Conservation (phyloP, 2,329 filamentous ascomycete genomes). For the Nemania bipapillata region DNA sequence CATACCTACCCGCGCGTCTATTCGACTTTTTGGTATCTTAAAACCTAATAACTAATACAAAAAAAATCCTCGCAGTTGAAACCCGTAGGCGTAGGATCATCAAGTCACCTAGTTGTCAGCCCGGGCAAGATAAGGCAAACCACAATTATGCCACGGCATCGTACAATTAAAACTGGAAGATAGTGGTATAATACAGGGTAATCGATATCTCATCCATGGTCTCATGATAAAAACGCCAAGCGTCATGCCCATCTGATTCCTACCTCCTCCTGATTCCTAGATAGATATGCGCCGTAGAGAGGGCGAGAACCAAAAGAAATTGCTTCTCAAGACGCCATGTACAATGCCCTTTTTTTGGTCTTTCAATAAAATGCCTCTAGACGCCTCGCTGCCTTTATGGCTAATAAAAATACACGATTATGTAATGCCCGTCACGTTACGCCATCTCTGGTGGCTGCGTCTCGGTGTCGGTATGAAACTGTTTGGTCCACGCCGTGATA, state of each 20-base stretch:
- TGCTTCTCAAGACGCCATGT: background rate
- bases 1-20: too few relatives aligned
- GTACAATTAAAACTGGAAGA: background rate
- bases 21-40: too few relatives aligned
- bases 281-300: slow-evolving; percentile 1
- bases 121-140: background rate
- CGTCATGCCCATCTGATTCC: background rate
- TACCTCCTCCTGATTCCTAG: background rate
- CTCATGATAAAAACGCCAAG: background rate
- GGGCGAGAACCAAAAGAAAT: background rate
- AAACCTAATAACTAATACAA: too few relatives aligned
- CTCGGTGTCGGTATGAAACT: background rate
- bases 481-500: slow-evolving; percentile 9
- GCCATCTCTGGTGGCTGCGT: background rate
- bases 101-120: background rate
- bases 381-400: slow-evolving; percentile 29
- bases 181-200: background rate
- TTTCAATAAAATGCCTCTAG: background rate
- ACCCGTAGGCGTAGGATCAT: too few relatives aligned
- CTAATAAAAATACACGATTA: slow-evolving; percentile 12
- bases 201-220: background rate
- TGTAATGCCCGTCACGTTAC: slow-evolving; percentile 6
- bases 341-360: background rate
- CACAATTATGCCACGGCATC: background rate
- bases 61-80: too few relatives aligned